These are phyloP conservation scores for Trametes meyenii DNA, from an alignment of 768 basidiomycete species.

Conservation along the genomic window DNA sequence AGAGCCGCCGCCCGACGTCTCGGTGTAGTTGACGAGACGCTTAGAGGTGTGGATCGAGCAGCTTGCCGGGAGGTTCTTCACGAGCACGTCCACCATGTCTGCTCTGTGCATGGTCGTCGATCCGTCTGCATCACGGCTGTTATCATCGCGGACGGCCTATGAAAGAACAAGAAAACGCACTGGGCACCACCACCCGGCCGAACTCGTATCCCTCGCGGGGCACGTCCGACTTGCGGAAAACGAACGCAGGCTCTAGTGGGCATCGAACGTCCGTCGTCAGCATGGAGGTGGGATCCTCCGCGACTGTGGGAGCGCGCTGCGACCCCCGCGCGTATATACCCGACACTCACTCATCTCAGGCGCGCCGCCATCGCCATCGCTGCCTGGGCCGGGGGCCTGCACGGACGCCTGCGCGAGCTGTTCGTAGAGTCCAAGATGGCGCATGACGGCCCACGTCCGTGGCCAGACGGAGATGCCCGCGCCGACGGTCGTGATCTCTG, in stretches of 20 bases:
- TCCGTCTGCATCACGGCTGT: slow-evolving; percentile 21
- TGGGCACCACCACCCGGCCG: slow-evolving; percentile 27
- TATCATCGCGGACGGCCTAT: not conserved
- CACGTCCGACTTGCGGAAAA: slow-evolving; percentile 28
- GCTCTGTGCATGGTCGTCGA: slow-evolving; percentile 32
- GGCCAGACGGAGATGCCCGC: slow-evolving; percentile 50
- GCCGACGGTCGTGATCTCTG: slow-evolving; percentile 43
- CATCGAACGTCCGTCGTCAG: slow-evolving; percentile 28
- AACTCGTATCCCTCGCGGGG: slow-evolving; percentile 25
- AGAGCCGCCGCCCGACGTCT: not conserved
- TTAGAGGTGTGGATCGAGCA: slow-evolving; percentile 29
- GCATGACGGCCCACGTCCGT: slow-evolving; percentile 49
- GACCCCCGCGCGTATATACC: too few relatives aligned
- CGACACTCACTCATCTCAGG: not conserved
- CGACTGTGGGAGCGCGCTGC: too few relatives aligned
- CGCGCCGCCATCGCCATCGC: not conserved
- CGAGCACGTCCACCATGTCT: slow-evolving; percentile 30
- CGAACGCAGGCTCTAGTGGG: slow-evolving; percentile 29
- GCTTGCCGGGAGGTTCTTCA: slow-evolving; percentile 21
- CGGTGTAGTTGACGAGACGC: slow-evolving; percentile 26
- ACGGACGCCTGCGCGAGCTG: slow-evolving; percentile 25
- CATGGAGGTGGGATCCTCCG: too few relatives aligned
- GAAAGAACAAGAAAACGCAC: slow-evolving; percentile 18
- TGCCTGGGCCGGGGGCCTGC: slow-evolving; percentile 3
- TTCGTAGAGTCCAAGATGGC: slow-evolving; percentile 42